Conservation (phyloP, 768 basidiomycete species). For the Brasilioporus rufonigricans region DNA sequence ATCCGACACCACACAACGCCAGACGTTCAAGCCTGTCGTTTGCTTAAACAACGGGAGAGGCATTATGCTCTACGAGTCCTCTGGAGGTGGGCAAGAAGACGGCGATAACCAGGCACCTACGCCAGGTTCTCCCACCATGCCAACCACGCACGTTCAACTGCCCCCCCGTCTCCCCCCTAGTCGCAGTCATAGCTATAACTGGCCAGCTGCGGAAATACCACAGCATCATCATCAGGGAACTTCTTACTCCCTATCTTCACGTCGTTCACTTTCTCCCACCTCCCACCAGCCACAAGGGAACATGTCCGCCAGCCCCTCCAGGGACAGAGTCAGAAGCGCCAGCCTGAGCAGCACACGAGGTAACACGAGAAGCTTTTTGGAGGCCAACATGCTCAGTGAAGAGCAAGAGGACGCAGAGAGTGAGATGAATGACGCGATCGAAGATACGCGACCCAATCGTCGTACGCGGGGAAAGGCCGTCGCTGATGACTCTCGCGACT, state of each 20-base stretch:
- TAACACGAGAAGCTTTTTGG: conserved; percentile 43
- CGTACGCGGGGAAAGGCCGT: conserved; percentile 41
- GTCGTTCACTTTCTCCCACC: conserved; percentile 45
- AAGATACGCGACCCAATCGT: conserved; percentile 22
- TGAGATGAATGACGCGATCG: conserved; percentile 29
- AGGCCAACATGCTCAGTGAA: conserved; percentile 46
- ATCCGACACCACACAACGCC: not conserved
- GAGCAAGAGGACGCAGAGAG: conserved; percentile 48
- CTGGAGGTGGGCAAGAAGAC: conserved; percentile 26
- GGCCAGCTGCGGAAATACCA: conserved; percentile 57
- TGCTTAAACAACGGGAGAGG: not conserved
- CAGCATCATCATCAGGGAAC: conserved; percentile 64
- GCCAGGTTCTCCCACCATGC: conserved; percentile 42
- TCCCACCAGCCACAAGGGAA: conserved; percentile 45
- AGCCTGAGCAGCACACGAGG: conserved; percentile 61
- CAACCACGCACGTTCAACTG: conserved; percentile 23
- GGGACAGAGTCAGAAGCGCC: conserved; percentile 53
- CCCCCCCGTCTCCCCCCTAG: conserved; percentile 39
- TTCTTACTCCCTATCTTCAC: conserved; percentile 53
- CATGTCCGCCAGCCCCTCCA: conserved; percentile 51
- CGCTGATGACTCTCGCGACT: conserved; percentile 40
- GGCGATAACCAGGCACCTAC: conserved; percentile 34
- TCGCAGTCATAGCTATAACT: conserved; percentile 54
- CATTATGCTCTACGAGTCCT: conserved; percentile 16
- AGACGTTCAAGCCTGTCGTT: not conserved